Conservation (phyloP, 345 rosid genomes). For the Dimocarpus longan region DNA sequence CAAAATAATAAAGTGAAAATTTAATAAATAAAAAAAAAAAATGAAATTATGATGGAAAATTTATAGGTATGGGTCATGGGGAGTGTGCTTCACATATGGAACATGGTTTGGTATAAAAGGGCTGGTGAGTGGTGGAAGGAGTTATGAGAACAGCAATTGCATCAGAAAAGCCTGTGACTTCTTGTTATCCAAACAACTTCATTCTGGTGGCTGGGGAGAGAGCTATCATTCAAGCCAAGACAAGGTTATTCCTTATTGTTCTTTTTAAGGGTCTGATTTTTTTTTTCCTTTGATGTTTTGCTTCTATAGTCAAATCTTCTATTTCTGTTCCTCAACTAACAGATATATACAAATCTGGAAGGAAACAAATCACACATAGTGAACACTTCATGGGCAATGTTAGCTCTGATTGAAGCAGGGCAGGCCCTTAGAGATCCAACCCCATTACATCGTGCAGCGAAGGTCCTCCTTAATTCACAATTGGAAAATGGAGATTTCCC, state of each 20-base stretch:
- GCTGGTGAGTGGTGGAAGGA: constrained; percentile 47
- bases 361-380: constrained; percentile 50
- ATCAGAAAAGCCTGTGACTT: constrained; percentile 61
- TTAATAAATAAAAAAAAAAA: too few species aligned
- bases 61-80: constrained; percentile 79
- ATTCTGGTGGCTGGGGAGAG: constrained; percentile 77
- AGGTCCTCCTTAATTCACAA: constrained; percentile 48
- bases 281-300: not conserved
- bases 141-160: constrained; percentile 32
- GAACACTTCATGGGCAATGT: constrained; percentile 78
- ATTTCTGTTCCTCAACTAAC: not conserved
- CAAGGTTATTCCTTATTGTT: constrained; percentile 33
- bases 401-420: constrained; percentile 66
- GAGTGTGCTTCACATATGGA: constrained; percentile 76
- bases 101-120: constrained; percentile 83
- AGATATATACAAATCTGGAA: constrained; percentile 57
- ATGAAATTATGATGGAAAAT: too few species aligned
- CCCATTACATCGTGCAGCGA: constrained; percentile 64
- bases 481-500: constrained; percentile 75
- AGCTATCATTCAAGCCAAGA: constrained; percentile 65
- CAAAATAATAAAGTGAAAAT: not conserved
- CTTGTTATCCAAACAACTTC: constrained; percentile 57
- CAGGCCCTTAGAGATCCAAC: constrained; percentile 60
- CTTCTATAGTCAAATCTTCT: not conserved
- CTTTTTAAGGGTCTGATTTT: not conserved